phyloP scores from a whole-genome alignment of 2,329 filamentous ascomycete species.

The Ambrosiella beaveri region DNA sequence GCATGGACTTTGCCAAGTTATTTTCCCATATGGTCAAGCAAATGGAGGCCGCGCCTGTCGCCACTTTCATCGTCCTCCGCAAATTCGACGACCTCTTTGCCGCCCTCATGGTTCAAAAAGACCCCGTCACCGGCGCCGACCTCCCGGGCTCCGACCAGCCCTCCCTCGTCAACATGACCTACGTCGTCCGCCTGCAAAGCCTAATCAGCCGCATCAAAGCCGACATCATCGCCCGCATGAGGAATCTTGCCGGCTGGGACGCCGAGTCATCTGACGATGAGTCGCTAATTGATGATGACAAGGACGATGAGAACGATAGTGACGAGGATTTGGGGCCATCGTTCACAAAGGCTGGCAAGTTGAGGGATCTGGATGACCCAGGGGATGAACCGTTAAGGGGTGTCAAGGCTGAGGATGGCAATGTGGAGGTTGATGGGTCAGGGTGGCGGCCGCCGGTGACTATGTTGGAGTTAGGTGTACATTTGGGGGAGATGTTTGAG shows the following conservation, averaged over 20 bases:
- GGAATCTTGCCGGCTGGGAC: background rate
- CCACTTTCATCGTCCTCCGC: slow-evolving; percentile 51
- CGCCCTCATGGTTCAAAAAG: slow-evolving; percentile 50
- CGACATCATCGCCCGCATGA: slow-evolving; percentile 31
- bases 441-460: slow-evolving; percentile 8
- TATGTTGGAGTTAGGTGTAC: slow-evolving; percentile 40
- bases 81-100: slow-evolving; percentile 78
- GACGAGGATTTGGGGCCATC: slow-evolving; percentile 7
- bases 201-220: slow-evolving; percentile 62
- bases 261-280: background rate
- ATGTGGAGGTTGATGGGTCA: slow-evolving; percentile 7
- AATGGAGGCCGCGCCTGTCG: slow-evolving; percentile 27
- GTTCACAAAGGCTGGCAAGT: slow-evolving; percentile 26
- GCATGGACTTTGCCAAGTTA: slow-evolving; percentile 50
- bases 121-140: slow-evolving; percentile 44
- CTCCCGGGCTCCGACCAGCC: slow-evolving; percentile 55
- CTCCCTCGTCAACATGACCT: slow-evolving; percentile 53
- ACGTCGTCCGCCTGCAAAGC: slow-evolving; percentile 76
- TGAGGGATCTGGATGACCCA: slow-evolving; percentile 25
- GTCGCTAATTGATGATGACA: background rate
- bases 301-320: background rate
- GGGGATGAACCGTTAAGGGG: slow-evolving; percentile 18
- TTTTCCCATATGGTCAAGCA: slow-evolving; percentile 54
- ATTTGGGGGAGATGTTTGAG: slow-evolving; percentile 63
- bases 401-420: background rate